These are phyloP conservation scores for Eucalyptus cladocalyx DNA, from an alignment of 345 rosid genomes.

Conservation along the genomic window DNA sequence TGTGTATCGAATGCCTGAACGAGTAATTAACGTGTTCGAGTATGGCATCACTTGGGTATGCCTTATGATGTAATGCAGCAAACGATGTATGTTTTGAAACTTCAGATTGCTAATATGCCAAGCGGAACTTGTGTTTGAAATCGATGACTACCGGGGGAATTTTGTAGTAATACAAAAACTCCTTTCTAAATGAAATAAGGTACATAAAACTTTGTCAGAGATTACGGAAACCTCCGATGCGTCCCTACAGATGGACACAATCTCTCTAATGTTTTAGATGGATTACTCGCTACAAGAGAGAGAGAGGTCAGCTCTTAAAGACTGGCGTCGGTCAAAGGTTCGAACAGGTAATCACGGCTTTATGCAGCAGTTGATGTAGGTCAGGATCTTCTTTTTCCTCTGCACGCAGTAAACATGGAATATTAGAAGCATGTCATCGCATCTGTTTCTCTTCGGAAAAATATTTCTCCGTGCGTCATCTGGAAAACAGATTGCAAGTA, in stretches of 20 bases:
- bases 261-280: background rate
- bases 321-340: background rate
- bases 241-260: background rate
- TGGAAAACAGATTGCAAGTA: background rate
- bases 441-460: background rate
- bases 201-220: background rate
- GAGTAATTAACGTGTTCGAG: background rate
- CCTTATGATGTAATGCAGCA: background rate
- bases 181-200: background rate
- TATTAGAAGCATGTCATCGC: background rate
- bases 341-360: conserved; percentile 21
- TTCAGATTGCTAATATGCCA: background rate
- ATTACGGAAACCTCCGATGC: background rate
- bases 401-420: conserved; percentile 23
- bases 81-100: background rate
- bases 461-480: background rate
- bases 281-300: background rate
- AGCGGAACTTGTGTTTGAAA: background rate
- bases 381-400: conserved; percentile 68
- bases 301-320: background rate
- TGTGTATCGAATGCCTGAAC: background rate
- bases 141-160: background rate
- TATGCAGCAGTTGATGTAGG: conserved; percentile 76
- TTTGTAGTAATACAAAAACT: background rate
- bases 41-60: background rate